Evolutionary conservation across 768 basidiomycete species (phyloP).

Genomic region (Gelatoporia subvermispora): DNA sequence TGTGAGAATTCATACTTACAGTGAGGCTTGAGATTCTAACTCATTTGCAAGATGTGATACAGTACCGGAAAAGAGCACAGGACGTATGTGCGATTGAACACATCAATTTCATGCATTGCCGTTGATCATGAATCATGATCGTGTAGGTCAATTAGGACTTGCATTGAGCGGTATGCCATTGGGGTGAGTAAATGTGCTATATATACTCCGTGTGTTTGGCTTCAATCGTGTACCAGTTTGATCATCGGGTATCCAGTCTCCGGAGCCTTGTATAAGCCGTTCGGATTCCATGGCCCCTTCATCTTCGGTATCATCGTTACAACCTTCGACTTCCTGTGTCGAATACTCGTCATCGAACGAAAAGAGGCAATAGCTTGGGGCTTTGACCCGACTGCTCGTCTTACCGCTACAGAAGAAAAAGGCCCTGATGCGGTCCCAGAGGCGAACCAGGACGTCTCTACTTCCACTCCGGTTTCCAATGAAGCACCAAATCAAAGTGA

Average conservation of each 20-base stretch:
- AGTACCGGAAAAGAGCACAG: slow-evolving; percentile 27
- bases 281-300: slow-evolving; percentile 35
- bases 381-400: background rate
- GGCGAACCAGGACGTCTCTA: no score
- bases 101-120: background rate
- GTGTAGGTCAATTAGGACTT: slow-evolving; percentile 33
- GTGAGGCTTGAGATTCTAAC: background rate
- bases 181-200: slow-evolving; percentile 21
- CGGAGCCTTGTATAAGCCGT: slow-evolving; percentile 30
- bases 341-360: slow-evolving; percentile 34
- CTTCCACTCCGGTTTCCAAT: no score
- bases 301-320: slow-evolving; percentile 31
- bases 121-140: background rate
- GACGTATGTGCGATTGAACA: slow-evolving; percentile 25
- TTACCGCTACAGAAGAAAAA: no score
- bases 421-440: no score
- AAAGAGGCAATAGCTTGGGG: slow-evolving; percentile 28
- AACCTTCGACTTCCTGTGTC: slow-evolving; percentile 29
- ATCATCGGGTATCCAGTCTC: slow-evolving; percentile 35
- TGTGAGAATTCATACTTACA: slow-evolving; percentile 16
- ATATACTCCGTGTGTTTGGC: background rate
- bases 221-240: slow-evolving; percentile 14
- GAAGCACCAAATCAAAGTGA: no score
- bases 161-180: slow-evolving; percentile 35
- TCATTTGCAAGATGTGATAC: slow-evolving; percentile 29